Conservation (phyloP, 2,329 filamentous ascomycete genomes). For the Microcyclospora pomicola region DNA sequence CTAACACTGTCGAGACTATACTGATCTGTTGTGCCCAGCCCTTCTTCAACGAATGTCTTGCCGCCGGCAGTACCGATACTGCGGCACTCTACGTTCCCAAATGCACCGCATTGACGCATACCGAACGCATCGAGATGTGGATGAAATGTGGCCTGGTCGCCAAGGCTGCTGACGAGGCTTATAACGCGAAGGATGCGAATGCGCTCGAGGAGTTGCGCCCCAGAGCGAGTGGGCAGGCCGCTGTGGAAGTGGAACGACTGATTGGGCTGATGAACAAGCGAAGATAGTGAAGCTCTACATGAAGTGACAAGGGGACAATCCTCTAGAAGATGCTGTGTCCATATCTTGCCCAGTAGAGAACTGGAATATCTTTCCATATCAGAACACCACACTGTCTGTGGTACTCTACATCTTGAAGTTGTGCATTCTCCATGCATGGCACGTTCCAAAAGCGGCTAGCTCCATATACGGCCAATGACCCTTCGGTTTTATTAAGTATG, state of each 20-base stretch:
- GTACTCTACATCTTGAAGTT: no score
- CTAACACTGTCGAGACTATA: no score
- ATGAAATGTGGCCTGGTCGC: conserved; percentile 84
- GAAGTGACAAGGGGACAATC: no score
- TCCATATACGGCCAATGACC: no score
- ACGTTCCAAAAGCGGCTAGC: no score
- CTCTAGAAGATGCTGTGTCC: no score
- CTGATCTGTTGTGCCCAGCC: conserved; percentile 38
- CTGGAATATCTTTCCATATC: no score
- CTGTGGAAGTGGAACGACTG: conserved; percentile 72
- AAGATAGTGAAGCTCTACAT: no score
- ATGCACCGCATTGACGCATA: conserved; percentile 55
- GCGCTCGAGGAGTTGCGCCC: conserved; percentile 59
- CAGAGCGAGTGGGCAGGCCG: conserved; percentile 56
- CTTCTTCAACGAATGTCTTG: conserved; percentile 79
- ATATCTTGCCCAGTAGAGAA: no score
- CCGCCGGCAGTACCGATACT: conserved; percentile 78
- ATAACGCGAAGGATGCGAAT: conserved; percentile 64
- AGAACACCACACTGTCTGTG: no score
- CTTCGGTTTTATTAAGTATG: no score
- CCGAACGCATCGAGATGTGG: conserved; percentile 78
- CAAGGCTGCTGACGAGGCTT: conserved; percentile 83
- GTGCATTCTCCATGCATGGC: no score
- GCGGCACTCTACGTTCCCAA: conserved; percentile 78
- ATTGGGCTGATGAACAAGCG: conserved; percentile 36